Evolutionary conservation across 495 filamentous ascomycete species (phyloP).

Genomic region (Hypoxylon intermedium): DNA sequence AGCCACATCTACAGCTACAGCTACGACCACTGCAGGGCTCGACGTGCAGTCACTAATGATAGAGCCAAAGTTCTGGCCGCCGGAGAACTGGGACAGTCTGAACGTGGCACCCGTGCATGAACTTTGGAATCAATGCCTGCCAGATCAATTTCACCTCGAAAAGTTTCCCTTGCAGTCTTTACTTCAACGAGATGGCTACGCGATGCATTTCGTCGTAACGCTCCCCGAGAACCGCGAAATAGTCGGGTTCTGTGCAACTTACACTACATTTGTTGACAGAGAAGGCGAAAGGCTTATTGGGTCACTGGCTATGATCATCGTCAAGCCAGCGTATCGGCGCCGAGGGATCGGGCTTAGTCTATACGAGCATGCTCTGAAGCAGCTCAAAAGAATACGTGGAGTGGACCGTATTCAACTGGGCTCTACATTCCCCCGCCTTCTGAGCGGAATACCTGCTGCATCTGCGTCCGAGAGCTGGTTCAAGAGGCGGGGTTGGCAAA

Average conservation of each 20-base stretch:
- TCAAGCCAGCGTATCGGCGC: slow-evolving; percentile 58
- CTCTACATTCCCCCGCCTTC: slow-evolving; percentile 65
- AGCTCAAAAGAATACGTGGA: slow-evolving; percentile 61
- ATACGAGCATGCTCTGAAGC: slow-evolving; percentile 60
- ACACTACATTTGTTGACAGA: slow-evolving; percentile 61
- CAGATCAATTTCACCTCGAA: slow-evolving; percentile 53
- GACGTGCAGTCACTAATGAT: slow-evolving; percentile 49
- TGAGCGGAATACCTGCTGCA: slow-evolving; percentile 63
- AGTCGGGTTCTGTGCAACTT: slow-evolving; percentile 67
- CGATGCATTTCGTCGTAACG: slow-evolving; percentile 68
- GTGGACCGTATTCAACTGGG: slow-evolving; percentile 65
- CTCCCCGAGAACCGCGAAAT: slow-evolving; percentile 57
- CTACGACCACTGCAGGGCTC: slow-evolving; percentile 23
- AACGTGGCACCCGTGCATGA: slow-evolving; percentile 53
- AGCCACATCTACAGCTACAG: slow-evolving; percentile 9
- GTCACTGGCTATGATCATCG: slow-evolving; percentile 65
- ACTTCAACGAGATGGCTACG: slow-evolving; percentile 65
- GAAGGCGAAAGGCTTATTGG: slow-evolving; percentile 62
- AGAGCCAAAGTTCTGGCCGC: slow-evolving; percentile 53
- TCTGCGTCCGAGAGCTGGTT: slow-evolving; percentile 63
- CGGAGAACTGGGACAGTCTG: slow-evolving; percentile 55
- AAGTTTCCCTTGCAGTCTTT: slow-evolving; percentile 56
- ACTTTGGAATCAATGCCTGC: slow-evolving; percentile 60
- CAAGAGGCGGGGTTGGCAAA: slow-evolving; percentile 61
- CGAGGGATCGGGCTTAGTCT: slow-evolving; percentile 64